Evolutionary conservation across 2,329 filamentous ascomycete genomes (phyloP), one percentile per base, ranked within the genome.

Genomic region (Aspergillus udagawae): DNA sequence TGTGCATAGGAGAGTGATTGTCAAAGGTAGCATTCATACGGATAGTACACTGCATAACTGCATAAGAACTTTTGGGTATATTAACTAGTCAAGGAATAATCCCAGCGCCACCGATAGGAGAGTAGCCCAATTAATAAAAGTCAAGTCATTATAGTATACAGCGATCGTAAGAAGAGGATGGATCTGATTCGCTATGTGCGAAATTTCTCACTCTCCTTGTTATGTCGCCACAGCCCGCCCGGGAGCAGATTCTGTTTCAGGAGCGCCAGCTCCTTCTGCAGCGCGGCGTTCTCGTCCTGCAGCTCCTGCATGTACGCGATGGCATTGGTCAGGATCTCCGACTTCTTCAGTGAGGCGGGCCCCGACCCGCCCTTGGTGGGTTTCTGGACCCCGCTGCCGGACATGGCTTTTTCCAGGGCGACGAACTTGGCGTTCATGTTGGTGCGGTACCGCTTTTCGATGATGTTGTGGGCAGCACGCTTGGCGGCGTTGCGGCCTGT

Each of bases 371-470:
- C 62, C 25, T 67, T 67, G 14, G 57, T 53, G 10, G 62, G 56
- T 38, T 68, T 69, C 35, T 65, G 64, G n/a, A 63, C 58, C 5
- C 62, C 63, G 4, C 66, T 62, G 44, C 63, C 23, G 4, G 21
- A 65, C 57, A 74, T 73, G 9, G 71, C 72, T 54, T 75, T 70
- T 49, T 74, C 73, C n/a, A 75, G 62, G 0, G 73, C 65, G 1
- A 75, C 66, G 50, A 75, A 75, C 48, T 75, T 75, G 64, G 73
- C 72, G 51, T 75, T 75, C 73, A 75, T 75, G 63, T 75, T 75
- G 51, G 73, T 75, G 38, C 73, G 72, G 56, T 75, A 75, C 10
- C 73, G 73, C 60, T 75, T 75, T 57, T 75, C 73, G 52, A 75
- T 75, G 63, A 75, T 70, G 61, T 75, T 75, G 63, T 75, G 73